Base-by-base conservation (phyloP, 352 stramenopile species). In the Aphanomyces euteiches region DNA sequence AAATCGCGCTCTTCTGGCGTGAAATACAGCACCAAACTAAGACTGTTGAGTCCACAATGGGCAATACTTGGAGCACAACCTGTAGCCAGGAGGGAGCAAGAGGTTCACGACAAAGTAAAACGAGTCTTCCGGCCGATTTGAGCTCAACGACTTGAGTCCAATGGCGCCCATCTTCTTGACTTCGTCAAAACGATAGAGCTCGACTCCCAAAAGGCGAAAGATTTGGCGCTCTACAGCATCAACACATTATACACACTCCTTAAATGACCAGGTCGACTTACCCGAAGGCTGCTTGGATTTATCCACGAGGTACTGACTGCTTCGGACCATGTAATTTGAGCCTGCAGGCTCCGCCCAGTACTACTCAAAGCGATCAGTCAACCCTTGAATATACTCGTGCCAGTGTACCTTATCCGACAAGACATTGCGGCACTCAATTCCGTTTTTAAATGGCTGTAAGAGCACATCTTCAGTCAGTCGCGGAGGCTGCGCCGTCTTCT, bases 61-160 rank as follows among this genome's bases (percentile, higher is more conserved):
- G 28, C 28, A 28, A 28, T 28, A 28, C 28, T 28, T 28, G 28
- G 28, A 3, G 8, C 7, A 37, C 10, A 39, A 69, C 65, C 47
- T 63, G 73, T 86, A 77, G 21, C 82, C 74, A 17, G 82, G 82
- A 13, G 83, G 81, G 1, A 94, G 74, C 78, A 91, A 85, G 41
- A 94, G 90, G 67, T 94, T 92, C 61, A 94, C 85, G 58, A 94
- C 83, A 37, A 92, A 86, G 66, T 91, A 64, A 19, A 88, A 87
- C 4, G 79, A 75, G 3, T 68, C 66, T 10, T 89, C 79, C 34
- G 75, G 40, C 13, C 53, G 4, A 7, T 58, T 74, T 1, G 41
- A 10, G 7, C 15, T 19, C 4, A 93, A 88, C 10, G 82, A 89
- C n/a, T 85, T 84, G 36, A 90, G 69, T 4, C 84, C 86, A 38